These are phyloP conservation scores for Cyclocybe aegerita DNA, from an alignment of 768 basidiomycete genomes.

Conservation along the genomic window DNA sequence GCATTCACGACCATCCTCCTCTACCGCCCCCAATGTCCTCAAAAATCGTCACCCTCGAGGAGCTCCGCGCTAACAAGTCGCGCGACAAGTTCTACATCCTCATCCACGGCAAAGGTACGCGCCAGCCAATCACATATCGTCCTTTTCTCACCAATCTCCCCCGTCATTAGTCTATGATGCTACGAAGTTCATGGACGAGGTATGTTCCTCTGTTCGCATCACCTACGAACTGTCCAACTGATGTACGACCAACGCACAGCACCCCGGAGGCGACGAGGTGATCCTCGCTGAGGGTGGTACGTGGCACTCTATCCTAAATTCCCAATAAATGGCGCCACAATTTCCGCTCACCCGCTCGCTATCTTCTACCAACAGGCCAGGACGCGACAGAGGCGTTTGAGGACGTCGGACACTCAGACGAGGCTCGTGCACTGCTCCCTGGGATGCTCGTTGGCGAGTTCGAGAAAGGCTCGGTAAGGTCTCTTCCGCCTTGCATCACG, in stretches of 20 bases:
- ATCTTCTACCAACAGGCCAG: constrained; percentile 53
- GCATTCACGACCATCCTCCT: constrained; percentile 23
- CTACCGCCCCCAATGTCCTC: constrained; percentile 33
- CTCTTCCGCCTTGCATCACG: constrained; percentile 3
- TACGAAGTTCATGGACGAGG: constrained; percentile 94
- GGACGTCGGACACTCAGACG: constrained; percentile 99
- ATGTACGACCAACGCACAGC: constrained; percentile 35
- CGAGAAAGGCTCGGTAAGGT: constrained; percentile 64
- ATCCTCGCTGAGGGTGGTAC: constrained; percentile 87
- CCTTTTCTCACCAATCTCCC: constrained; percentile 26
- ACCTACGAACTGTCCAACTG: background rate
- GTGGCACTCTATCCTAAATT: constrained; percentile 30
- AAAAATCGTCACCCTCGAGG: constrained; percentile 66
- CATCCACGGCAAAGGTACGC: constrained; percentile 78
- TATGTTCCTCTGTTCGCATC: constrained; percentile 33
- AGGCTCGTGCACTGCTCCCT: constrained; percentile 84
- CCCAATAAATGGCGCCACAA: constrained; percentile 9
- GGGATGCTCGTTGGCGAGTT: constrained; percentile 83
- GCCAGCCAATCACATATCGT: constrained; percentile 33
- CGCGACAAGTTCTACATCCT: constrained; percentile 82
- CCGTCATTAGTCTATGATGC: constrained; percentile 79
- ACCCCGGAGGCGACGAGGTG: constrained; percentile 98
- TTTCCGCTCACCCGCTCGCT: constrained; percentile 4
- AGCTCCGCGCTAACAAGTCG: constrained; percentile 74
- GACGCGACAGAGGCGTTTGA: constrained; percentile 99